Conservation (phyloP, 805 yeast genomes). For the Brettanomyces nanus region DNA sequence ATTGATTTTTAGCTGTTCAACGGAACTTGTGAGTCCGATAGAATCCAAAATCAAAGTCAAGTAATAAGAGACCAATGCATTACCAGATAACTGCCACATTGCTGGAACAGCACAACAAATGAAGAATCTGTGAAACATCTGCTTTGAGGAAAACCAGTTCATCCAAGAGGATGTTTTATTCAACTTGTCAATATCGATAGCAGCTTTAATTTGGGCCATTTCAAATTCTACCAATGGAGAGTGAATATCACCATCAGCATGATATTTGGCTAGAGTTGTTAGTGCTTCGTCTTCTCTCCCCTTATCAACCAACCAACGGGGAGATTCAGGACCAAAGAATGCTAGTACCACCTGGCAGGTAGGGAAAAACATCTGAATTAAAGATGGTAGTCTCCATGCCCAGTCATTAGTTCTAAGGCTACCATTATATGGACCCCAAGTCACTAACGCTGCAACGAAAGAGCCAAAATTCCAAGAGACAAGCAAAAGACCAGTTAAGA, state of each 20-base stretch:
- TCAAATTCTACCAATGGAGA: constrained; percentile 28
- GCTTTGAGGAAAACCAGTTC: constrained; percentile 29
- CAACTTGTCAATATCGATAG: constrained; percentile 30
- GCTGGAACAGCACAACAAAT: constrained; percentile 24
- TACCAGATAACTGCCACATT: constrained; percentile 36
- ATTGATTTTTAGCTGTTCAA: constrained; percentile 41
- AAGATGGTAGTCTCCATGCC: constrained; percentile 50
- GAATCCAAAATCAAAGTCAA: constrained; percentile 37
- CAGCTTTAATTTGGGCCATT: constrained; percentile 28
- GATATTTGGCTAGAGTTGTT: constrained; percentile 26
- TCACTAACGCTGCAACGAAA: constrained; percentile 26
- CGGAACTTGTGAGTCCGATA: constrained; percentile 42
- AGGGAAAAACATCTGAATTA: constrained; percentile 42
- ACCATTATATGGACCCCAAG: constrained; percentile 37
- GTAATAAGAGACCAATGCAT: constrained; percentile 40
- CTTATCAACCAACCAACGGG: constrained; percentile 32
- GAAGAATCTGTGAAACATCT: constrained; percentile 32
- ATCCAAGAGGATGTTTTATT: constrained; percentile 25
- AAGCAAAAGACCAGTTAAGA: constrained; percentile 39
- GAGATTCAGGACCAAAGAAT: constrained; percentile 36
- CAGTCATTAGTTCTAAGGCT: constrained; percentile 24
- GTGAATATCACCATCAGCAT: constrained; percentile 29
- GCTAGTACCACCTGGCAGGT: constrained; percentile 29
- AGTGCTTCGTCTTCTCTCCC: constrained; percentile 30
- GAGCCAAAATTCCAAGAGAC: constrained; percentile 40